Conservation (phyloP, 2,329 filamentous ascomycete genomes). For the Microdochium trichocladiopsis region DNA sequence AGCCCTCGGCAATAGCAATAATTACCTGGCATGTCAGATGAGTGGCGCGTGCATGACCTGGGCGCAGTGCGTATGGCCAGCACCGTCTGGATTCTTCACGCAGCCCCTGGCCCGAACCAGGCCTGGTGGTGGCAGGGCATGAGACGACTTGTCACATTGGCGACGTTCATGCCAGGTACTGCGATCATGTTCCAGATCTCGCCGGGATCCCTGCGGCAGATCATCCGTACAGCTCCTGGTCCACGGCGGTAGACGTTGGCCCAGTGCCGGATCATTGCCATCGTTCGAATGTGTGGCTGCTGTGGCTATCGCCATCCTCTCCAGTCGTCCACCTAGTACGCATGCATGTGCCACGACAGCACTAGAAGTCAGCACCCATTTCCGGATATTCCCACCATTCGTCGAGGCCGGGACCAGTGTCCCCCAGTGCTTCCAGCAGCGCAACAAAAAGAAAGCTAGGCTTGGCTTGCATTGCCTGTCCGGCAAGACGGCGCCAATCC, state of each 20-base stretch:
- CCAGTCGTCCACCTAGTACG: too few species aligned
- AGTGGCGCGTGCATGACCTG: too few species aligned
- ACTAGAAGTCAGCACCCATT: background rate
- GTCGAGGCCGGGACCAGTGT: background rate
- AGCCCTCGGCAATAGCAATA: too few species aligned
- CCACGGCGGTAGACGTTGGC: background rate
- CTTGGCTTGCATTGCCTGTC: background rate
- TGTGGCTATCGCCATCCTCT: background rate
- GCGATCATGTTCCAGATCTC: background rate
- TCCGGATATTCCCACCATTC: background rate
- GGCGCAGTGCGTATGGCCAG: too few species aligned
- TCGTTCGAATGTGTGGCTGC: too few species aligned
- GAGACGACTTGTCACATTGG: background rate
- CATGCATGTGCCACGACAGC: background rate
- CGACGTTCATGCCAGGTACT: background rate
- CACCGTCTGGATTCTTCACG: too few species aligned
- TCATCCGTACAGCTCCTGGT: background rate
- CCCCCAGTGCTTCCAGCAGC: background rate
- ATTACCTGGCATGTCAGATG: too few species aligned
- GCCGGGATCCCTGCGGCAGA: background rate
- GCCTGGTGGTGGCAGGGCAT: background rate
- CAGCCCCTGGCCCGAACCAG: too few species aligned
- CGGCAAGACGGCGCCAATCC: background rate
- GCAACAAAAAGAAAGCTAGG: background rate
- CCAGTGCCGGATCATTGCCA: background rate